phyloP scores from a whole-genome alignment of 495 filamentous ascomycete genomes.

The Penicillium macrosclerotiorum region DNA sequence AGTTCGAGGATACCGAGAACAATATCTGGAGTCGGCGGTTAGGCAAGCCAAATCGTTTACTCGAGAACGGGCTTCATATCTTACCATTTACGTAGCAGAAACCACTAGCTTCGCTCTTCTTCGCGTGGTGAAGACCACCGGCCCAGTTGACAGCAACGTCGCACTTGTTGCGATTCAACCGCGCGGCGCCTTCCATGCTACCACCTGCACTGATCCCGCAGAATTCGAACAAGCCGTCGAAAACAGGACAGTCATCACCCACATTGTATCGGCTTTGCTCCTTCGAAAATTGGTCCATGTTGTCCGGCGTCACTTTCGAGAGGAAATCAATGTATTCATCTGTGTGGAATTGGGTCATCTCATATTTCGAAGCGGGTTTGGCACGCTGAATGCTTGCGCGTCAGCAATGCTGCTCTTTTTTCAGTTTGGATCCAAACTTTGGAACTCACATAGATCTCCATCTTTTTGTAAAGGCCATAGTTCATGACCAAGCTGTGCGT shows the following conservation, averaged over 20 bases:
- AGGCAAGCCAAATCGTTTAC: background rate
- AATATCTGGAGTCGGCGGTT: conserved; percentile 62
- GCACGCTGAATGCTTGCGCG: conserved; percentile 63
- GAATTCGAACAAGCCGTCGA: conserved; percentile 97
- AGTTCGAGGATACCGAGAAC: conserved; percentile 95
- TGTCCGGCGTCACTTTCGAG: conserved; percentile 93
- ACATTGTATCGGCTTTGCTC: conserved; percentile 98
- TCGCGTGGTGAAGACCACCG: conserved; percentile 94
- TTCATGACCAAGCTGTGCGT: conserved; percentile 98
- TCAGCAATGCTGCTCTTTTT: conserved; percentile 16
- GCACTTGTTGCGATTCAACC: conserved; percentile 89
- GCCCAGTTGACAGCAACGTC: conserved; percentile 99
- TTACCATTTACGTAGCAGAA: conserved; percentile 98
- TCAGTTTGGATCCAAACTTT: too few species aligned
- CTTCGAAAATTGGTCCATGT: conserved; percentile 91
- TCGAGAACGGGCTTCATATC: conserved; percentile 10
- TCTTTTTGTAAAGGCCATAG: conserved; percentile 95
- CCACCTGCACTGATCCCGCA: conserved; percentile 97
- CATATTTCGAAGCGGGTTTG: conserved; percentile 90
- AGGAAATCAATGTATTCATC: conserved; percentile 99
- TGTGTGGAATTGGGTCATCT: conserved; percentile 99
- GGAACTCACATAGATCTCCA: conserved; percentile 89
- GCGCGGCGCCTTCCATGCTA: conserved; percentile 93
- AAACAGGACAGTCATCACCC: conserved; percentile 96
- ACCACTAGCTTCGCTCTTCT: conserved; percentile 93